Base-by-base conservation (phyloP, 306 rosid species). In the Glycine soja region DNA sequence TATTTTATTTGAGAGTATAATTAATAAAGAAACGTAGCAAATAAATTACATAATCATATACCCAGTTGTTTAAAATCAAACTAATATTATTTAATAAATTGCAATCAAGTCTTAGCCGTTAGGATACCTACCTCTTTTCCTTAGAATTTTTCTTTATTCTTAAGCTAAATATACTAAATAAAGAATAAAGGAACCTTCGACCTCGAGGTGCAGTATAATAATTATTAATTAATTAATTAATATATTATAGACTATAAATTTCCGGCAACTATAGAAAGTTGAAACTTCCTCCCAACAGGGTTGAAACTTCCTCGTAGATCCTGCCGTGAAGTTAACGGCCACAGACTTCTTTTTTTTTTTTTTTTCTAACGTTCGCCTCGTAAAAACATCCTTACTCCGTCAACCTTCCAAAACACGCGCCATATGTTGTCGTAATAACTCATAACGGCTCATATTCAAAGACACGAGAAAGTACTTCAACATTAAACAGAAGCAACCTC, bases 401-500 rank as follows among this genome's bases (percentile, higher is more conserved):
- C 50, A 7, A 48, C 13, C 32, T 18, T 79, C 74, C 24, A 50
- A 62, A 32, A 58, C 82, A 71, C 74, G 48, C 80, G 52, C 72
- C 80, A 4, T 0, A 40, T 12, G 66, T 61, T 15, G 43, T 18
- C 4, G 43, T 38, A 15, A 0, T n/a, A 24, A 24, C 30, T 24
- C 1, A 24, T 24, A 78, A 59, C 64, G 48, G 38, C 58, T 50
- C 3, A 16, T 15, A 53, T 12, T 19, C 47, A 59, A 24, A 62
- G 2, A 6, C 9, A 3, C 9, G 54, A 7, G 72, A 42, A 66
- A 66, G 30, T 14, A 10, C 11, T n/a, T n/a, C 13, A 14, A 38
- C 15, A 0, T 24, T 18, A 34, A 71, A 46, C 8, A 62, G 89
- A 84, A 87, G 30, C 84, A 53, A 62, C 88, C 80, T 48, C 79